A percentile compares a stretch with the other conserved stretches of the same genome.
Conservation (phyloP, 352 stramenopile species). For the Phytopythium sindhum region DNA sequence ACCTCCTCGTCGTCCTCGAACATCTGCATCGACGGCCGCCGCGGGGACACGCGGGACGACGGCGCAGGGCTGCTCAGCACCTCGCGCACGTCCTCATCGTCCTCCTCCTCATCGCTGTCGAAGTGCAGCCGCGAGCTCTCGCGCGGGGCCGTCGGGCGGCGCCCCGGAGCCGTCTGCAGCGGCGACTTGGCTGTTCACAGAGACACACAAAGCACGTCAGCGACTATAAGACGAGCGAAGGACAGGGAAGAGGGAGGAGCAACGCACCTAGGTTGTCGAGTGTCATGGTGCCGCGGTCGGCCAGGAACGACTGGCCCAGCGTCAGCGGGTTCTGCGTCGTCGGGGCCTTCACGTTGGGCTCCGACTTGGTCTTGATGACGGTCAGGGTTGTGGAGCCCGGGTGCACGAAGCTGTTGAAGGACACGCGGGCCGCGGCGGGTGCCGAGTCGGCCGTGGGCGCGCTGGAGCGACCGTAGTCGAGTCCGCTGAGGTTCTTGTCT, state of each 20-base stretch:
- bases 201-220: neutral
- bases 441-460: slow-evolving; percentile 13
- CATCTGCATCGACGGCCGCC: neutral
- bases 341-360: slow-evolving; percentile 1
- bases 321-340: neutral
- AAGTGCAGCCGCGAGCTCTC: slow-evolving; percentile 39
- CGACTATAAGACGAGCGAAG: too few relatives aligned
- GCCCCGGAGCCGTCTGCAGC: slow-evolving; percentile 16
- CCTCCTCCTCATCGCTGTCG: slow-evolving; percentile 18
- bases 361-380: neutral
- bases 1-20: slow-evolving; percentile 12
- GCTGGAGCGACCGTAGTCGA: slow-evolving; percentile 13
- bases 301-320: neutral
- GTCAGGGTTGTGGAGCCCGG: neutral
- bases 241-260: neutral
- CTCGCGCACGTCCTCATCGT: neutral
- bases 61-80: too few relatives aligned
- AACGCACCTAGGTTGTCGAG: slow-evolving; percentile 33
- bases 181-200: slow-evolving; percentile 21
- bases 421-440: slow-evolving; percentile 5
- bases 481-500: slow-evolving; percentile 4
- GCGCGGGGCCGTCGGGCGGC: slow-evolving; percentile 22
- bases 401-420: slow-evolving; percentile 16
- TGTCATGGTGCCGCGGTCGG: slow-evolving; percentile 24
- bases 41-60: too few relatives aligned